Base-by-base conservation (phyloP, 2,329 filamentous ascomycete genomes). In the Orbilia quercus region DNA sequence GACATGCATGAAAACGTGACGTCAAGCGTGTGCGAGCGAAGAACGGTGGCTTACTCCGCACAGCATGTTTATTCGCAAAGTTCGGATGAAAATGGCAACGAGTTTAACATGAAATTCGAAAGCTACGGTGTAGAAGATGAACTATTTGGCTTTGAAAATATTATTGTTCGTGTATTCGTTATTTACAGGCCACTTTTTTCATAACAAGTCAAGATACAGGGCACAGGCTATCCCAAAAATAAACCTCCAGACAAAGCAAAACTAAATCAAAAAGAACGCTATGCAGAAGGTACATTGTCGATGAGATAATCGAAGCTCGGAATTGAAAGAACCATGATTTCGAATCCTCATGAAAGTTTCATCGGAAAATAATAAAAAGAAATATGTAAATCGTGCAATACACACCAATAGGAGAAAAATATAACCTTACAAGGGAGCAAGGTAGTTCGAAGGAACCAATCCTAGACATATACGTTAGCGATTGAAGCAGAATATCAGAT, bases 371-470 rank as follows among this genome's bases (percentile, higher is more conserved):
- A 31, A 31, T 25, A 51, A 28, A 16, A 28, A 28, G 34, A 42
- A 38, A 22, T 14, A 42, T 31, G 12, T 40, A 14, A 22, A 50
- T 36, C 23, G 9, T 9, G 28, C 48, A 53, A 18, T 7, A 55
- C n/a, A 11, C 20, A 48, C 20, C 16, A 50, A 50, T 11, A 28
- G 14, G 20, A n/a, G n/a, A 62, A 51, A 14, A 40, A 14, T 11
- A 34, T 7, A 25, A 16, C 51, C 14, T 34, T 51, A 67, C 45
- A 69, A 31, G 4, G 62, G 58, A 40, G 70, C 60, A 47, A 74
- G 63, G 36, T 74, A 74, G 45, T 74, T 74, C 47, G 63, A 67
- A 48, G 70, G 70, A 3, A 74, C 70, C 70, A 74, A 59, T 67
- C 70, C 70, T 67, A 69, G 1, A 44, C 23, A 47, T 9, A 16